Percentiles rank a stretch among this genome's conserved stretches.
Evolutionary conservation across 495 filamentous ascomycete genomes (phyloP).

Genomic region (Xylaria telfairii): DNA sequence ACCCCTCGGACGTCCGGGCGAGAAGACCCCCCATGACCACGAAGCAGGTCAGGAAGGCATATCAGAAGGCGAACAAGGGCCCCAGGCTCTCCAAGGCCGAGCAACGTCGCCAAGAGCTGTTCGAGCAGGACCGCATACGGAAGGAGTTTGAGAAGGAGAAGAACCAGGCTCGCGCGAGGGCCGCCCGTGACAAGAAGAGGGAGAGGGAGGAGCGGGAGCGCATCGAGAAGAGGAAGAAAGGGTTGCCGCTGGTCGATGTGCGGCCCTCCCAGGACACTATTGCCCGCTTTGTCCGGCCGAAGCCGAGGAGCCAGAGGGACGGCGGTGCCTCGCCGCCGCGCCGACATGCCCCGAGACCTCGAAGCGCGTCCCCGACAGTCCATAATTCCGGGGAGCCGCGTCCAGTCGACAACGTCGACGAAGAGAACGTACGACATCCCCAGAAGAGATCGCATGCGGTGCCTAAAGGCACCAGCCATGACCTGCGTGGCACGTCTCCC

Average conservation of each 20-base stretch:
- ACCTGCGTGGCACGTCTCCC: neutral
- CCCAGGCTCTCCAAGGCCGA: slow-evolving; percentile 50
- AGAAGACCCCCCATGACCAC: slow-evolving; percentile 51
- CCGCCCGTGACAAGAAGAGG: slow-evolving; percentile 50
- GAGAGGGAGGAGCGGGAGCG: slow-evolving; percentile 45
- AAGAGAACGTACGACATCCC: slow-evolving; percentile 10
- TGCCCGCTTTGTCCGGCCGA: slow-evolving; percentile 47
- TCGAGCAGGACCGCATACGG: slow-evolving; percentile 52
- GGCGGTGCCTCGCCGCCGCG: slow-evolving; percentile 4
- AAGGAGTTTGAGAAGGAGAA: slow-evolving; percentile 54
- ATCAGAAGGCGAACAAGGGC: slow-evolving; percentile 38
- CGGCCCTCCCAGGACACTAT: slow-evolving; percentile 54
- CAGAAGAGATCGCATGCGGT: neutral
- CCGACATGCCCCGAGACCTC: neutral
- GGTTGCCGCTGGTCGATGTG: slow-evolving; percentile 47
- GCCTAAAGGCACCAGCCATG: neutral
- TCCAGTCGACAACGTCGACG: slow-evolving; percentile 27
- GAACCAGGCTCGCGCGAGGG: slow-evolving; percentile 41
- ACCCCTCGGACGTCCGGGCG: slow-evolving; percentile 8
- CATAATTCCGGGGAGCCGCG: slow-evolving; percentile 21
- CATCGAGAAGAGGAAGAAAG: slow-evolving; percentile 47
- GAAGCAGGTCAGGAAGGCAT: slow-evolving; percentile 51
- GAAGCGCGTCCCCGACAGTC: slow-evolving; percentile 16
- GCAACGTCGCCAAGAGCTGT: slow-evolving; percentile 45
- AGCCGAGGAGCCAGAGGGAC: slow-evolving; percentile 34